Evolutionary conservation across 495 filamentous ascomycete genomes (phyloP).

Genomic region (Aspergillus saccharolyticus): DNA sequence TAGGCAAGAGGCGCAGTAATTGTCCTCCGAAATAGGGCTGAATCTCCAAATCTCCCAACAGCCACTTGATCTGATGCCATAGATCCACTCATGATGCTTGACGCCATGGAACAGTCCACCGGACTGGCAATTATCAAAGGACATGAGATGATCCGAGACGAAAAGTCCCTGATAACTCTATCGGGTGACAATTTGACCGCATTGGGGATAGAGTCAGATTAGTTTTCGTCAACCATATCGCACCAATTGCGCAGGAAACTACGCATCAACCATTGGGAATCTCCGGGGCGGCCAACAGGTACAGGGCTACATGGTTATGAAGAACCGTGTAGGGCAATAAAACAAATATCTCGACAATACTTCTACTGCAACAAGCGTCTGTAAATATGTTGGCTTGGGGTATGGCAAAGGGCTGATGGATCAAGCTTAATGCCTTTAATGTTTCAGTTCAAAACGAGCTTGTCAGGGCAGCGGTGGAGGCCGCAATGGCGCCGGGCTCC

Average conservation of each 20-base stretch:
- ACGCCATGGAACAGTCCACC: background rate
- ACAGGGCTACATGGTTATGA: background rate
- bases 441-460: constrained; percentile 2
- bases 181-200: background rate
- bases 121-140: too few relatives aligned
- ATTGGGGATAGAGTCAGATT: too few relatives aligned
- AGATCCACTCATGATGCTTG: background rate
- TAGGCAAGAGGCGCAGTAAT: too few relatives aligned
- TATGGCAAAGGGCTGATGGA: background rate
- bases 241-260: too few relatives aligned
- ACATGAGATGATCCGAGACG: background rate
- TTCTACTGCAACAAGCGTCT: background rate
- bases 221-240: background rate
- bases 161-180: background rate
- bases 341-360: background rate
- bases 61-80: background rate
- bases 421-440: background rate
- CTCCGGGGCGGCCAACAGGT: too few relatives aligned
- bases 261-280: too few relatives aligned
- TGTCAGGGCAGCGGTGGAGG: background rate
- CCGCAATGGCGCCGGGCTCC: background rate
- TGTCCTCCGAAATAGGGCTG: too few relatives aligned
- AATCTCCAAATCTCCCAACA: background rate
- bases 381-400: background rate
- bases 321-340: background rate